phyloP scores from a whole-genome alignment of 768 basidiomycete genomes.

The Asterophora lycoperdoides region DNA sequence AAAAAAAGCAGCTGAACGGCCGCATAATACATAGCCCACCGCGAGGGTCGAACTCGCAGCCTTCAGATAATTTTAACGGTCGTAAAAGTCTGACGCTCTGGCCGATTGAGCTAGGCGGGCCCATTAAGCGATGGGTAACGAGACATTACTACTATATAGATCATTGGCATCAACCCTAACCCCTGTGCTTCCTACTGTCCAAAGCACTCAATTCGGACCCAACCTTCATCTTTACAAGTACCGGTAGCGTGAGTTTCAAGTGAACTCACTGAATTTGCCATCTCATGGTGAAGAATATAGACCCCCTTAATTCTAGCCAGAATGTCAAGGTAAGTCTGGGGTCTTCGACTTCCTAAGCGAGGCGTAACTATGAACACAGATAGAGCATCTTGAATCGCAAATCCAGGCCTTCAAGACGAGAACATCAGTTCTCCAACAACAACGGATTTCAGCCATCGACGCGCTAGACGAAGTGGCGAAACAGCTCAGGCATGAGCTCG shows the following conservation, averaged over 20 bases:
- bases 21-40: conserved; percentile 61
- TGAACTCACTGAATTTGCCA: neutral
- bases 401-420: conserved; percentile 15
- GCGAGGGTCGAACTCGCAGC: conserved; percentile 84
- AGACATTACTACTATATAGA: neutral
- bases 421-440: conserved; percentile 18
- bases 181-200: neutral
- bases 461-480: conserved; percentile 9
- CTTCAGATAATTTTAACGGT: conserved; percentile 51
- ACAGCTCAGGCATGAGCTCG: conserved; percentile 10
- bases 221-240: neutral
- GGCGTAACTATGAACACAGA: neutral
- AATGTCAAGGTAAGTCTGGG: neutral
- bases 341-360: neutral
- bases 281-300: neutral
- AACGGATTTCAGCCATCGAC: conserved; percentile 16
- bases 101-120: conserved; percentile 65
- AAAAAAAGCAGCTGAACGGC: neutral
- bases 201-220: no score
- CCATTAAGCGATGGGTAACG: neutral
- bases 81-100: conserved; percentile 60
- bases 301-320: neutral
- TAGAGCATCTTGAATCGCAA: conserved; percentile 22
- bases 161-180: no score
- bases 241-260: neutral